Evolutionary conservation across 2,329 filamentous ascomycete genomes (phyloP).

Genomic region (Monosporascus cannonballus): DNA sequence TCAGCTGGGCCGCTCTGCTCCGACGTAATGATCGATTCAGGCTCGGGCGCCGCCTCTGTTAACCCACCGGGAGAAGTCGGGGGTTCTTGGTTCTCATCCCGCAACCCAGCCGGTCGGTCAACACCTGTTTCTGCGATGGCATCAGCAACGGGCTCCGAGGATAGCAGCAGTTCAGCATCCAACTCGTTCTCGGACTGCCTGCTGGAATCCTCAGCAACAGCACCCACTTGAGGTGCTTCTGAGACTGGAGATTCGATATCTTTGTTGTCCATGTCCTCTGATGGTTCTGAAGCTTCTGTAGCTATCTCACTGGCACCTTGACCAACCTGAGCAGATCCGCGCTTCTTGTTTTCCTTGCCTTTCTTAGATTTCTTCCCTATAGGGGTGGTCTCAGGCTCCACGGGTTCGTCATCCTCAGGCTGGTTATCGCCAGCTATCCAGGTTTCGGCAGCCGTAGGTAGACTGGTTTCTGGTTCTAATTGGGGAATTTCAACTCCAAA

Average conservation of each 20-base stretch:
- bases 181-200: background rate
- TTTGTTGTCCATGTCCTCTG: conserved; percentile 3
- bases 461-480: conserved; percentile 2
- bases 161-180: background rate
- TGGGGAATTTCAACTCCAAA: conserved; percentile 2
- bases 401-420: conserved; percentile 1
- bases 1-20: conserved; percentile 7
- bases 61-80: background rate
- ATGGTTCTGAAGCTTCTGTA: conserved; percentile 5
- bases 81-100: conserved; percentile 4
- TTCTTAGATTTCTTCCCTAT: conserved; percentile 18
- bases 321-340: conserved; percentile 11
- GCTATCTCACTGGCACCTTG: conserved; percentile 3
- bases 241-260: background rate
- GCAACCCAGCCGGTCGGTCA: conserved; percentile 2
- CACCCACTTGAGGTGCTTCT: background rate
- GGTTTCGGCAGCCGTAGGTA: background rate
- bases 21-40: conserved; percentile 6
- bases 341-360: conserved; percentile 18
- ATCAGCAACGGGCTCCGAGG: conserved; percentile 3
- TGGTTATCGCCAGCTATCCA: conserved; percentile 4
- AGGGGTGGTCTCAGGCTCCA: conserved; percentile 7
- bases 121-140: conserved; percentile 1
- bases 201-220: background rate
- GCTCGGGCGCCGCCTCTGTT: conserved; percentile 3